Conservation (phyloP, 2,329 filamentous ascomycete genomes). For the Exophiala viscosa region DNA sequence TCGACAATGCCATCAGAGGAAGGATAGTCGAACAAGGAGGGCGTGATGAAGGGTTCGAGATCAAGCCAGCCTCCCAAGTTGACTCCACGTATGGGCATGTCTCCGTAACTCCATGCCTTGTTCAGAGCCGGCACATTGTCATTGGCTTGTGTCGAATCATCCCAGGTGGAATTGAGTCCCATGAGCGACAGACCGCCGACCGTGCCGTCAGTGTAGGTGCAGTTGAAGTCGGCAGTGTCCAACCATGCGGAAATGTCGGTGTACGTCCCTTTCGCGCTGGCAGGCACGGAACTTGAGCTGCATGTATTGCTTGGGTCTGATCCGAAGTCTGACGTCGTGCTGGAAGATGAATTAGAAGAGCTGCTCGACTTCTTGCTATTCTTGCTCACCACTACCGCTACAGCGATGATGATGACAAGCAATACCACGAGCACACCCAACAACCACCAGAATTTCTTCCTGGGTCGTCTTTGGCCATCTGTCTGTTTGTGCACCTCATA, state of each 20-base stretch:
- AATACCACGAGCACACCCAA: constrained; percentile 51
- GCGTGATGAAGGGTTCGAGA: constrained; percentile 91
- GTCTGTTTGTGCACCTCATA: constrained; percentile 24
- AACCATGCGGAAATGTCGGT: constrained; percentile 91
- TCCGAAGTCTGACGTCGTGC: background rate
- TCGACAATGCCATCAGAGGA: constrained; percentile 67
- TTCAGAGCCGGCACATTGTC: constrained; percentile 73
- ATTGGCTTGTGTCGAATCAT: constrained; percentile 77
- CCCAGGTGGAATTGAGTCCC: constrained; percentile 80
- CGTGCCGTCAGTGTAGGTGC: constrained; percentile 81
- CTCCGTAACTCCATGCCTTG: constrained; percentile 73
- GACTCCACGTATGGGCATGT: constrained; percentile 77
- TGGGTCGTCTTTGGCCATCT: constrained; percentile 38
- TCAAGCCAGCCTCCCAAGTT: constrained; percentile 93
- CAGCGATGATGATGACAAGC: constrained; percentile 64
- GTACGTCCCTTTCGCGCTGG: constrained; percentile 66
- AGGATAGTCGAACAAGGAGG: constrained; percentile 76
- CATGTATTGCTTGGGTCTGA: constrained; percentile 46
- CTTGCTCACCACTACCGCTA: constrained; percentile 63
- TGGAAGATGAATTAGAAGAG: constrained; percentile 36
- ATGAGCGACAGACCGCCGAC: constrained; percentile 88
- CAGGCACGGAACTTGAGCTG: constrained; percentile 57
- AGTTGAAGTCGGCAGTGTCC: constrained; percentile 85
- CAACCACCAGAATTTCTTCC: constrained; percentile 53
- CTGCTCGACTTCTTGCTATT: constrained; percentile 46